Evolutionary conservation across 352 stramenopile species (phyloP).

Genomic region (Phytophthora foliorum): DNA sequence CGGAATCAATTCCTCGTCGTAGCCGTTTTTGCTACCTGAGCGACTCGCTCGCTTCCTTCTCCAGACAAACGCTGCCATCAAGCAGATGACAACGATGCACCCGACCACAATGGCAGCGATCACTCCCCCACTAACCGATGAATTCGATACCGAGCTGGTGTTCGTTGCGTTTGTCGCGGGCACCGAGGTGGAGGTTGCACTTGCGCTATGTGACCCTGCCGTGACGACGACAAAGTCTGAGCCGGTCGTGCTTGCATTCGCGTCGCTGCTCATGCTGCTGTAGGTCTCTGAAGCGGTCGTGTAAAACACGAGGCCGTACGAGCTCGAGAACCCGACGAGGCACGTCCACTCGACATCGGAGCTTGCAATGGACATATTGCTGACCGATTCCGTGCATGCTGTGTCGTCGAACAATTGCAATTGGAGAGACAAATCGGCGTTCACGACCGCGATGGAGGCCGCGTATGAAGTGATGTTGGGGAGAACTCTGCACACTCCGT

Average conservation of each 20-base stretch:
- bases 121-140: conserved; percentile 19
- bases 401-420: conserved; percentile 27
- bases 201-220: conserved; percentile 10
- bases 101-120: conserved; percentile 31
- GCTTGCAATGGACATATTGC: conserved; percentile 12
- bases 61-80: conserved; percentile 14
- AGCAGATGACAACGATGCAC: conserved; percentile 6
- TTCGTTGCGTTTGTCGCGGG: not conserved
- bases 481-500: conserved; percentile 24
- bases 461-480: conserved; percentile 22
- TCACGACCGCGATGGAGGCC: conserved; percentile 17
- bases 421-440: conserved; percentile 20
- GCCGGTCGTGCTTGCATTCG: conserved; percentile 9
- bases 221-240: conserved; percentile 26
- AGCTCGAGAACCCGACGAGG: conserved; percentile 21
- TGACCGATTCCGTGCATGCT: conserved; percentile 16
- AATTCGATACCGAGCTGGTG: not conserved
- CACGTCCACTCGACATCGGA: conserved; percentile 26
- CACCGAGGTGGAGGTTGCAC: not conserved
- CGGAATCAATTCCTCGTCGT: conserved; percentile 13
- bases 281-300: conserved; percentile 18
- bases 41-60: not conserved
- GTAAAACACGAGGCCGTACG: conserved; percentile 31
- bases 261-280: conserved; percentile 13
- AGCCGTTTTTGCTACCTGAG: conserved; percentile 6